Evolutionary conservation across 2,329 filamentous ascomycete species (phyloP).

Genomic region (Onygena corvina): DNA sequence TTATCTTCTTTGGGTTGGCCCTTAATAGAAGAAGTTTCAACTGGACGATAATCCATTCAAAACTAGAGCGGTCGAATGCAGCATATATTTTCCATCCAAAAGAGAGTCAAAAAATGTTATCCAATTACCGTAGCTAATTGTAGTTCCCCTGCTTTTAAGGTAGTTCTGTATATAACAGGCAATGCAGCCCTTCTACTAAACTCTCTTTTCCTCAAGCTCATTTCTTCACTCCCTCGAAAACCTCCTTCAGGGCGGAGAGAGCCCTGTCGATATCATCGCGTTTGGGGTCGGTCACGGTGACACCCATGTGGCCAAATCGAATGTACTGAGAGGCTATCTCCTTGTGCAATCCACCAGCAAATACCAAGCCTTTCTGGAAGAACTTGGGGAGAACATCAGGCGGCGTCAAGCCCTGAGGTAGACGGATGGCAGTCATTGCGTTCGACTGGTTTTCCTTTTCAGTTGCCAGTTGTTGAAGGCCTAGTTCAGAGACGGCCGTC

Average conservation of each 20-base stretch:
- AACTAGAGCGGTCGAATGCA: too few relatives aligned
- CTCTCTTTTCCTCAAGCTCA: slow-evolving; percentile 24
- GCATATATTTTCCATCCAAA: too few relatives aligned
- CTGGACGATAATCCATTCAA: too few relatives aligned
- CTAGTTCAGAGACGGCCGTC: slow-evolving; percentile 64
- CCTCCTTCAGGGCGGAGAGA: slow-evolving; percentile 61
- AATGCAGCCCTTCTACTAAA: background rate
- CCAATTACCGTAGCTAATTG: too few relatives aligned
- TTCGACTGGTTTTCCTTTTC: slow-evolving; percentile 88
- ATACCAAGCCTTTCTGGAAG: slow-evolving; percentile 76
- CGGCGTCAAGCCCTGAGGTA: slow-evolving; percentile 71
- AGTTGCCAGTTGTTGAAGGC: slow-evolving; percentile 72
- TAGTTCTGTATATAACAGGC: too few relatives aligned
- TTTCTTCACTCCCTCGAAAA: slow-evolving; percentile 61
- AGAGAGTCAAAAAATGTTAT: too few relatives aligned
- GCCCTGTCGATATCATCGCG: slow-evolving; percentile 76
- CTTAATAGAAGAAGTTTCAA: too few relatives aligned
- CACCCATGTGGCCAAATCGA: slow-evolving; percentile 94
- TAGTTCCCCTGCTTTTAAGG: too few relatives aligned
- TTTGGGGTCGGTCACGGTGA: slow-evolving; percentile 70
- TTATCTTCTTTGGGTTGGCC: too few relatives aligned
- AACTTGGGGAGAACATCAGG: slow-evolving; percentile 76
- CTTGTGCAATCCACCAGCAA: slow-evolving; percentile 91
- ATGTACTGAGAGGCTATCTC: slow-evolving; percentile 90
- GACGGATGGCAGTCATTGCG: slow-evolving; percentile 94